A percentile compares a stretch with the other conserved stretches of the same genome.
Conservation (phyloP, 2,329 filamentous ascomycete genomes). For the Fusarium acutatum region DNA sequence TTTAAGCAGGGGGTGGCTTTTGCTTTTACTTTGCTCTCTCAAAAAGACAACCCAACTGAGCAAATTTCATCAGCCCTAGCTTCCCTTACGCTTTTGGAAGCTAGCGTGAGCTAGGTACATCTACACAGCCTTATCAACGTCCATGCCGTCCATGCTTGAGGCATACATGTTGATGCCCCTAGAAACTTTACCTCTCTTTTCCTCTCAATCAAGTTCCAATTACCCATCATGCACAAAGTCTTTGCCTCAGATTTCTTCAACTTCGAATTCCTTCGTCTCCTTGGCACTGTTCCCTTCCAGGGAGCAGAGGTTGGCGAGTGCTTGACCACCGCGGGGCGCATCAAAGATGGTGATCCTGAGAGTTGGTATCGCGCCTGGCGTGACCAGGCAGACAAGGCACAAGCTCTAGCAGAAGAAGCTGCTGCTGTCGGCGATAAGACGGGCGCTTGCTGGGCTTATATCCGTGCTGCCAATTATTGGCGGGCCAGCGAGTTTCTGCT, state of each 20-base stretch:
- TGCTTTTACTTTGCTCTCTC: neutral
- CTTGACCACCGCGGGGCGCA: slow-evolving; percentile 48
- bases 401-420: slow-evolving; percentile 48
- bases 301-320: slow-evolving; percentile 53
- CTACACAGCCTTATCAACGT: neutral
- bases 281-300: slow-evolving; percentile 46
- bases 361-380: slow-evolving; percentile 51
- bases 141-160: neutral
- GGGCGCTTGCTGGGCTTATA: slow-evolving; percentile 46
- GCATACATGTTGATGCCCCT: neutral
- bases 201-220: neutral
- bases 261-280: slow-evolving; percentile 53
- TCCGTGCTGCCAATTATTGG: slow-evolving; percentile 53
- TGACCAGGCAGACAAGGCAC: slow-evolving; percentile 43
- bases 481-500: slow-evolving; percentile 49
- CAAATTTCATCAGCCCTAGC: neutral
- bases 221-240: slow-evolving; percentile 42
- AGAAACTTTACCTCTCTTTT: neutral
- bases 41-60: neutral
- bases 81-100: neutral
- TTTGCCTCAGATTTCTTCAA: slow-evolving; percentile 47
- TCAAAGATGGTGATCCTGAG: slow-evolving; percentile 50
- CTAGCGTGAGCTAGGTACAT: neutral
- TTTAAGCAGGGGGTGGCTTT: neutral
- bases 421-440: slow-evolving; percentile 39